Percentiles rank a stretch among this genome's conserved stretches.
Evolutionary conservation across 352 stramenopile species (phyloP).

Genomic region (Phytopythium aichiense): DNA sequence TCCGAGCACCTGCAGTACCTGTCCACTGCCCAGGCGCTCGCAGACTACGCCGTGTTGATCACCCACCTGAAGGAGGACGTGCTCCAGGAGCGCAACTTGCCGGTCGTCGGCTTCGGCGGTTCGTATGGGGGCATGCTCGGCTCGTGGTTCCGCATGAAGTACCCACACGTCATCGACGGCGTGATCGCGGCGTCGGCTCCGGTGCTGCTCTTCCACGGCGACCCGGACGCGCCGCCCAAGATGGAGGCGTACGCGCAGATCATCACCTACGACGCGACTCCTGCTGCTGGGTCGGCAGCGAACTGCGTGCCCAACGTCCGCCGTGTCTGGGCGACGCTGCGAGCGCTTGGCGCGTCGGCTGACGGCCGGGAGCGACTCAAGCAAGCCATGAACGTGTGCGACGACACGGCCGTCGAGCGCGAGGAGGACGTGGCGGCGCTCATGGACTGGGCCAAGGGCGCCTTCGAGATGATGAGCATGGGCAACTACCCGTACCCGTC

Average conservation of each 20-base stretch:
- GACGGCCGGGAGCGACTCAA: no score
- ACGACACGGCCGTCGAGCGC: no score
- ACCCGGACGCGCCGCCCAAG: no score
- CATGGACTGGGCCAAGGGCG: conserved; percentile 30
- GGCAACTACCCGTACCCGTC: no score
- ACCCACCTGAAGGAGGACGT: conserved; percentile 39
- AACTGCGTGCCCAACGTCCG: conserved; percentile 60
- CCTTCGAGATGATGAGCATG: conserved; percentile 87
- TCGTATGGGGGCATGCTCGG: conserved; percentile 76
- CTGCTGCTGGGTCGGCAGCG: conserved; percentile 29
- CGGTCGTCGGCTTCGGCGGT: conserved; percentile 63
- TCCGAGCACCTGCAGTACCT: conserved; percentile 78
- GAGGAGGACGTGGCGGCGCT: no score
- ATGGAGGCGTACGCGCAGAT: no score
- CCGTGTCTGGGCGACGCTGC: conserved; percentile 26
- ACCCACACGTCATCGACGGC: conserved; percentile 65
- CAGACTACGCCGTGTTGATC: conserved; percentile 67
- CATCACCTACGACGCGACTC: conserved; percentile 51
- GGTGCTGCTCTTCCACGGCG: no score
- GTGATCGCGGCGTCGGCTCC: conserved; percentile 77
- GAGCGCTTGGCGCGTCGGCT: conserved; percentile 15
- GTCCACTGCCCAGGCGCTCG: conserved; percentile 75
- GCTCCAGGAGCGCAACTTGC: conserved; percentile 33
- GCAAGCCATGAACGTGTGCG: no score
- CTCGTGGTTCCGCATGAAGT: conserved; percentile 73